phyloP scores from a whole-genome alignment of 257 asterid species.

The Forsythia viridissima region DNA sequence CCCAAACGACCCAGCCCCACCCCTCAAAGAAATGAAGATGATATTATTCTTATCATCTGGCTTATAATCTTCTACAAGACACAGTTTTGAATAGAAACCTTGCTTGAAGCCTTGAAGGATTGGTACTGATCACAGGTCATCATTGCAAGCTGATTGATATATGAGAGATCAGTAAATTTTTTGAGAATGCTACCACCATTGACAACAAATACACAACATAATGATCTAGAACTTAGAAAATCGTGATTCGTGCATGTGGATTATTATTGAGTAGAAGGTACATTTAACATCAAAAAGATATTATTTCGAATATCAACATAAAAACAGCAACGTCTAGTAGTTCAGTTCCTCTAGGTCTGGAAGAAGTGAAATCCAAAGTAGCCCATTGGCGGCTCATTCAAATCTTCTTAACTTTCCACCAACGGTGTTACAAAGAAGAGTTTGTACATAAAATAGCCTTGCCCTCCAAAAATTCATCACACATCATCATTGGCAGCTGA shows the following conservation, averaged over 20 bases:
- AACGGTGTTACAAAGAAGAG: conserved; percentile 31
- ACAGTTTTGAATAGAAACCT: conserved; percentile 31
- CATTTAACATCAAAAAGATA: conserved; percentile 21
- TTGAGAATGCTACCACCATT: conserved; percentile 8
- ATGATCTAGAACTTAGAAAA: background rate
- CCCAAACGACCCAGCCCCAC: too few species aligned
- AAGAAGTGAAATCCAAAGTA: conserved; percentile 20
- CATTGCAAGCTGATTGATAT: conserved; percentile 55
- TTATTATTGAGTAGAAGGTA: background rate
- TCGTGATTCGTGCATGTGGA: conserved; percentile 9
- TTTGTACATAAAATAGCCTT: conserved; percentile 32
- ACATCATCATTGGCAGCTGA: conserved; percentile 92
- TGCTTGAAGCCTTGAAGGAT: conserved; percentile 41
- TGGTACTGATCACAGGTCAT: conserved; percentile 51
- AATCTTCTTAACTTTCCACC: conserved; percentile 36
- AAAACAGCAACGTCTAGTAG: conserved; percentile 5
- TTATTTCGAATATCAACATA: conserved; percentile 15
- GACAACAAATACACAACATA: conserved; percentile 10
- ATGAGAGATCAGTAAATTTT: conserved; percentile 34
- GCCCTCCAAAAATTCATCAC: conserved; percentile 65
- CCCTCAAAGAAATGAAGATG: conserved; percentile 5
- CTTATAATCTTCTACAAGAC: conserved; percentile 21
- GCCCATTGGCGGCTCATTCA: conserved; percentile 45
- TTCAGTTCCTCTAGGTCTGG: conserved; percentile 25
- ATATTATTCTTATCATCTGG: conserved; percentile 14